Percentiles rank a stretch among this genome's conserved stretches.
Evolutionary conservation across 1,284 basidiomycete genomes (phyloP).

Genomic region (Fomitopsis schrenkii): DNA sequence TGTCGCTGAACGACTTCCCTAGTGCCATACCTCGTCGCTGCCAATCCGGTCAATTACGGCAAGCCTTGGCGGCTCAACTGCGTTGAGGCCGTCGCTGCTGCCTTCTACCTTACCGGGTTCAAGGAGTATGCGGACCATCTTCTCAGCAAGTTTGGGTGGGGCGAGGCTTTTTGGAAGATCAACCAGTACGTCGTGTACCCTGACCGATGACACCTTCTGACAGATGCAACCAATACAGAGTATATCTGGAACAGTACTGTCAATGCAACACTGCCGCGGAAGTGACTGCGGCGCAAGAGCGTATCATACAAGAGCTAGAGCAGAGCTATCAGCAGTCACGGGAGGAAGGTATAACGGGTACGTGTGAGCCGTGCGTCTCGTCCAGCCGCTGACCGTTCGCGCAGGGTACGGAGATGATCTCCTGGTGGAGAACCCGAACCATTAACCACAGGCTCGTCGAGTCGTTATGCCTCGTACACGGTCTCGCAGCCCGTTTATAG

Average conservation of each 20-base stretch:
- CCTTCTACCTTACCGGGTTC: slow-evolving; percentile 89
- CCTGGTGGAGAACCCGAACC: slow-evolving; percentile 6
- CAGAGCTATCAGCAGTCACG: slow-evolving; percentile 49
- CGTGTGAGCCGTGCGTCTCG: not conserved
- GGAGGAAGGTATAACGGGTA: not conserved
- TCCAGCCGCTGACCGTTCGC: not conserved
- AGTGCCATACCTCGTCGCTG: slow-evolving; percentile 93
- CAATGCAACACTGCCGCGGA: slow-evolving; percentile 66
- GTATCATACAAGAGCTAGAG: slow-evolving; percentile 74
- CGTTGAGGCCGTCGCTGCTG: slow-evolving; percentile 90
- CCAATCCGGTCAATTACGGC: slow-evolving; percentile 94
- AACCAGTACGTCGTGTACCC: slow-evolving; percentile 54
- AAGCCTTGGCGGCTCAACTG: slow-evolving; percentile 91
- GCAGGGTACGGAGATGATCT: slow-evolving; percentile 8
- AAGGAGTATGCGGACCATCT: slow-evolving; percentile 75
- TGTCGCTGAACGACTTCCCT: not conserved
- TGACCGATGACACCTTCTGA: not conserved
- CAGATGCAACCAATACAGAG: slow-evolving; percentile 30
- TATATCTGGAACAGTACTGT: slow-evolving; percentile 69
- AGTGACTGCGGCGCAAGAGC: slow-evolving; percentile 63
- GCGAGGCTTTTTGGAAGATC: slow-evolving; percentile 78
- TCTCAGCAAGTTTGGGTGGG: slow-evolving; percentile 84
- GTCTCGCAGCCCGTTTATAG: not conserved
- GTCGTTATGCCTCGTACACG: not conserved
- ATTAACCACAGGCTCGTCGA: not conserved